A percentile compares a stretch with the other conserved stretches of the same genome.
Conservation (phyloP, 1,284 basidiomycete genomes). For the Ustilago shanxiensis region DNA sequence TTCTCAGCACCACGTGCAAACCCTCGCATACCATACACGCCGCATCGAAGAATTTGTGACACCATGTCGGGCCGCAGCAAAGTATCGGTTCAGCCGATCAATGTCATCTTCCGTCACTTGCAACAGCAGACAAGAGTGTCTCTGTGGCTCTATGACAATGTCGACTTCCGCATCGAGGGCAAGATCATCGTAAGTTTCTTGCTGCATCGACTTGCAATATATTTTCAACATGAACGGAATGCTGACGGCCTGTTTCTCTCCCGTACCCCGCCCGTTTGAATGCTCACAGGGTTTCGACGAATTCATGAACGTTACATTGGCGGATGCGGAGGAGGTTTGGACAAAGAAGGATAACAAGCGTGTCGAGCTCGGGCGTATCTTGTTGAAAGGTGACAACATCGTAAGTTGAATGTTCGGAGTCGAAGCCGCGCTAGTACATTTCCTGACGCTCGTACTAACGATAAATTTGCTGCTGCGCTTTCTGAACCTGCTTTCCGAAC, state of each 20-base stretch:
- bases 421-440: background rate
- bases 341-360: slow-evolving; percentile 58
- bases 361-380: slow-evolving; percentile 62
- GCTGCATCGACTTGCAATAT: background rate
- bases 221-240: background rate
- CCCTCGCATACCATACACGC: background rate
- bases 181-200: slow-evolving; percentile 78
- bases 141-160: slow-evolving; percentile 97
- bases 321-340: slow-evolving; percentile 93
- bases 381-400: slow-evolving; percentile 67
- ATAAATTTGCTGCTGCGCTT: background rate
- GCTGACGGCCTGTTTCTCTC: background rate
- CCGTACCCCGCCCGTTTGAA: background rate
- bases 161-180: slow-evolving; percentile 96
- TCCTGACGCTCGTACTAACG: background rate
- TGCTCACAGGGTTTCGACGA: slow-evolving; percentile 88
- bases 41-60: background rate
- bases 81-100: slow-evolving; percentile 72
- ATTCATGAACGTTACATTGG: slow-evolving; percentile 99
- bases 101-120: slow-evolving; percentile 98
- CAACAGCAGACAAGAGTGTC: slow-evolving; percentile 90
- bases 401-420: slow-evolving; percentile 33
- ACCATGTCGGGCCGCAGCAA: slow-evolving; percentile 55
- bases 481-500: background rate
- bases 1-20: background rate